Conservation (phyloP, 2,329 filamentous ascomycete genomes). For the Claviceps quebecensis region DNA sequence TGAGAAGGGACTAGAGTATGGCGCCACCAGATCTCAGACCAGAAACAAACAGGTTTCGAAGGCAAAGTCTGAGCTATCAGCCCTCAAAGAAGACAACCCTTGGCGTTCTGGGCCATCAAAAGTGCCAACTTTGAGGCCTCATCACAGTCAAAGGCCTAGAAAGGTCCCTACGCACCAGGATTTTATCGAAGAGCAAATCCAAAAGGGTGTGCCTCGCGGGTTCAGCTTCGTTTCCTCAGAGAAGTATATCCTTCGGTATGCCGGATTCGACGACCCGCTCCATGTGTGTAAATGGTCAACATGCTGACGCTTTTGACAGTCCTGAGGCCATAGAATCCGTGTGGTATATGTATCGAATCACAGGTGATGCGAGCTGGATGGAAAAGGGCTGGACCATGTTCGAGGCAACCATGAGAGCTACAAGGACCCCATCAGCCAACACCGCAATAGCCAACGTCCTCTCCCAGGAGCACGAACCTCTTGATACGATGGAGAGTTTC, state of each 20-base stretch:
- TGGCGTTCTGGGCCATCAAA: neutral
- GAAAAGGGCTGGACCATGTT: slow-evolving; percentile 86
- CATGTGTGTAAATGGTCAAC: neutral
- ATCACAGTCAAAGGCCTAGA: neutral
- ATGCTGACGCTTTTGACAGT: slow-evolving; percentile 27
- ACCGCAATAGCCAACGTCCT: slow-evolving; percentile 56
- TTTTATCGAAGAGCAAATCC: neutral
- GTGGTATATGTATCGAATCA: slow-evolving; percentile 85
- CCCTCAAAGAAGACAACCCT: neutral
- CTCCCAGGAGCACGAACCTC: slow-evolving; percentile 23
- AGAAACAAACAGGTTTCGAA: slow-evolving; percentile 28
- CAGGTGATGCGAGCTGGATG: slow-evolving; percentile 59
- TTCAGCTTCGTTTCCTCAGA: slow-evolving; percentile 30
- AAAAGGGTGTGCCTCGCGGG: slow-evolving; percentile 34
- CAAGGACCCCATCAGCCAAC: slow-evolving; percentile 52
- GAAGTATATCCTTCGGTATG: slow-evolving; percentile 50
- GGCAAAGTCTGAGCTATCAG: neutral
- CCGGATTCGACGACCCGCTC: neutral
- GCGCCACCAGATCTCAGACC: slow-evolving; percentile 15
- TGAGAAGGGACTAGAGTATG: neutral
- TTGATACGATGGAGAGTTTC: slow-evolving; percentile 46
- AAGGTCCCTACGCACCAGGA: neutral
- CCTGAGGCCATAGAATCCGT: slow-evolving; percentile 81
- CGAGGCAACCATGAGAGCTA: slow-evolving; percentile 51
- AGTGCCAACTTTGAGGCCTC: neutral